Base-by-base conservation (phyloP, 352 stramenopile species). In the Peronospora belbahrii region DNA sequence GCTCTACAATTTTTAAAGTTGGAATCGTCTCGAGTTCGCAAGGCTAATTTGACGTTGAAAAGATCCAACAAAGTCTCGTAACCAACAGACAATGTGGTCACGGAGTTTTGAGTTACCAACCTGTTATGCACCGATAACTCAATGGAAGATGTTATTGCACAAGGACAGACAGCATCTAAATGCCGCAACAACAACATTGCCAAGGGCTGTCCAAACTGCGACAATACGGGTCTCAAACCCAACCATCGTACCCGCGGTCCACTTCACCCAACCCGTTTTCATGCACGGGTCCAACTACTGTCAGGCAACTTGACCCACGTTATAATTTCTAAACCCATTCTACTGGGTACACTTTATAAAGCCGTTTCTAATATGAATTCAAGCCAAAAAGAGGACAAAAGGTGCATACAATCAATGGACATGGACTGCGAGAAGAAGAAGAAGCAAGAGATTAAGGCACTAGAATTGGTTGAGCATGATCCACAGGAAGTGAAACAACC, bases 371-470 rank as follows among this genome's bases (percentile, higher is more conserved):
- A 28, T 11, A 11, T 9, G 7, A 42, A 30, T 17, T 4, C 24
- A 2, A 38, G 27, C 9, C 14, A 47, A 24, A 27, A 44, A 32
- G 41, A 39, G n/a, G 17, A 45, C 28, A 28, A 44, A n/a, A 54
- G 70, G 60, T 74, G 60, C 44, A 28, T 64, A n/a, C 42, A 74
- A 42, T 64, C 63, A 13, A 70, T 72, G 60, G 61, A 74, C 33
- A 74, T 74, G 61, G 58, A 74, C 43, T 75, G 67, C 31, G 64
- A 59, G 27, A 31, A 70, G 33, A 70, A 72, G 37, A 60, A 74
- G 30, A 44, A 43, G 44, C 56, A 67, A 42, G 67, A 74, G 25
- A 39, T 52, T 18, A 52, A 72, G 33, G 46, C 59, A 7, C 54
- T 74, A 17, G 30, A 48, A 19, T 30, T 53, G 22, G 56, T 56